Base-by-base conservation (phyloP, 306 rosid genomes). In the Psophocarpus tetragonolobus region DNA sequence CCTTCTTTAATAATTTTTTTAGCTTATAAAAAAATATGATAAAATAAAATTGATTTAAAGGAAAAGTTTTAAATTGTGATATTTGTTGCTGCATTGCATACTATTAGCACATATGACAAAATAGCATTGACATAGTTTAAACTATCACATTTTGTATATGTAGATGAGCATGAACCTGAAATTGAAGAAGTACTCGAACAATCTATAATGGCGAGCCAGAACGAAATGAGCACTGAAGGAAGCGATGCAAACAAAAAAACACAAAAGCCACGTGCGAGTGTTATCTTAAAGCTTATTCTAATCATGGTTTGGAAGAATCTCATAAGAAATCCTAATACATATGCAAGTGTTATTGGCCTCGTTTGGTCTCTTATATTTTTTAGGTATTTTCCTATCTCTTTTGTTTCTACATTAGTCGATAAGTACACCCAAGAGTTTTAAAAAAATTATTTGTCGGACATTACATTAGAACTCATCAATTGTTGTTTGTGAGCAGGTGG, bases 271-370 rank as follows among this genome's bases (percentile, higher is more conserved):
- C 90, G 90, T 6, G 80, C 87, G 2, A 80, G 83, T 58, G 90
- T 88, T 10, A 90, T 90, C 91, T 85, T 90, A 24, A 88, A 90
- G 75, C 94, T 94, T 26, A 89, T 94, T n/a, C 85, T 91, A 26
- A 80, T 81, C 50, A 87, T 87, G 94, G 96, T 90, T 12, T 91
- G 92, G 90, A 90, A 89, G 69, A 94, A 87, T 77, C 97, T 94
- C 66, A 82, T 88, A 1, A 63, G 88, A 81, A 91, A 91, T 64
- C 98, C 98, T 75, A 94, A 91, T 75, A 87, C 93, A 0, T 85
- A 88, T 42, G 86, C 97, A 0, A 84, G 94, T 48, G 68, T 91
- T 62, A 8, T 90, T 0, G 98, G 97, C 44, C 70, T 93, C 0
- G 38, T 66, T 7, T 91, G 98, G 98, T 91, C 98, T 66, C 94